Evolutionary conservation across 352 stramenopile species (phyloP).

Genomic region (Pythium scleroteichum): DNA sequence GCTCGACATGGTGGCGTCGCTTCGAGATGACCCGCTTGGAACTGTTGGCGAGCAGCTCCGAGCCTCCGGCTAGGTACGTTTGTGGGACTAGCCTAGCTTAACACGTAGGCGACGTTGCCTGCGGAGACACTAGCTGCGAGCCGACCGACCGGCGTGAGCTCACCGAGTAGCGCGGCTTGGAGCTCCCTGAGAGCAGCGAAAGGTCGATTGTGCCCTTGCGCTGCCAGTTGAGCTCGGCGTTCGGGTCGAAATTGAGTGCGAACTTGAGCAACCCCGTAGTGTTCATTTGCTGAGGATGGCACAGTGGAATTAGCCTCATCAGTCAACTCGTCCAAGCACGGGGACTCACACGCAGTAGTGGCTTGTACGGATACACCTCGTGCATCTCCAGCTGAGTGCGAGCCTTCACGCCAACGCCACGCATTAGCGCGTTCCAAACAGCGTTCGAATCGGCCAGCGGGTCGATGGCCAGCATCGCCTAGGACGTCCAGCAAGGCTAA

Average conservation of each 20-base stretch:
- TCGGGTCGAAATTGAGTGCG: constrained; percentile 66
- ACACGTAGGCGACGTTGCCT: too few species aligned
- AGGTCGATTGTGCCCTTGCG: constrained; percentile 10
- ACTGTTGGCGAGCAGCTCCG: constrained; percentile 20
- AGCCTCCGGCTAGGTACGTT: too few species aligned
- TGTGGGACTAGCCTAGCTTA: too few species aligned
- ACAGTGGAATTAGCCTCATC: constrained; percentile 2
- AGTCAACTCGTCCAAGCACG: neutral
- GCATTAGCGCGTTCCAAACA: constrained; percentile 37
- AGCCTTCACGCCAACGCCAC: constrained; percentile 44
- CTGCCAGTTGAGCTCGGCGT: constrained; percentile 56
- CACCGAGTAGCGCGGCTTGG: neutral
- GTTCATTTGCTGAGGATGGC: constrained; percentile 59
- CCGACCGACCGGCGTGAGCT: neutral
- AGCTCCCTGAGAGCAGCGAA: neutral
- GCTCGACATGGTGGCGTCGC: constrained; percentile 55
- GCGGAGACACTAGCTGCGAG: too few species aligned
- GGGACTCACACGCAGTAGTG: constrained; percentile 45
- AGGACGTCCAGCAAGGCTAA: constrained; percentile 3
- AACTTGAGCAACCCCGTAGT: constrained; percentile 73
- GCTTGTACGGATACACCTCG: constrained; percentile 57
- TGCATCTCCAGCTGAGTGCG: constrained; percentile 46
- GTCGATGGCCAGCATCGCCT: constrained; percentile 54
- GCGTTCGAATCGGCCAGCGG: constrained; percentile 41
- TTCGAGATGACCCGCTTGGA: constrained; percentile 7